These are phyloP conservation scores for Yamadazyma conglobata DNA, from an alignment of 1,139 yeast genomes.

Conservation along the genomic window DNA sequence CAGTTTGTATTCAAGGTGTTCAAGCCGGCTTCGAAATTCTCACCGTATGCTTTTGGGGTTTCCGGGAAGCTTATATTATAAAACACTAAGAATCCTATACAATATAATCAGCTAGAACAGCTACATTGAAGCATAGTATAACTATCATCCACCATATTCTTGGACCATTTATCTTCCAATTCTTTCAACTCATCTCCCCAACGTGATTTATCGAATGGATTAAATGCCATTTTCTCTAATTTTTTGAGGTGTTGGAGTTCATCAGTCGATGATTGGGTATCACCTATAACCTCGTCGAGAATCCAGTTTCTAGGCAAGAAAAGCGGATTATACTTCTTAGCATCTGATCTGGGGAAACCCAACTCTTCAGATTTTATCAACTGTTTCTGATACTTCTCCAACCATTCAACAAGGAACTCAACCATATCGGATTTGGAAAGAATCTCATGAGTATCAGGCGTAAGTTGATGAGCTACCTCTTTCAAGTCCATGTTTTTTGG, in stretches of 20 bases:
- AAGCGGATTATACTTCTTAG: slow-evolving; percentile 61
- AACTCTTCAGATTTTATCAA: slow-evolving; percentile 26
- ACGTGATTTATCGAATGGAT: slow-evolving; percentile 54
- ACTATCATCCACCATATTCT: slow-evolving; percentile 43
- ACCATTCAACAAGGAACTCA: slow-evolving; percentile 35
- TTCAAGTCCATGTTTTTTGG: slow-evolving; percentile 11
- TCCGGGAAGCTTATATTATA: too few species aligned
- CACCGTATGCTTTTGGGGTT: too few species aligned
- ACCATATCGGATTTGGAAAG: slow-evolving; percentile 32
- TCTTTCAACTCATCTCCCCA: slow-evolving; percentile 69
- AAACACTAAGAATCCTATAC: too few species aligned
- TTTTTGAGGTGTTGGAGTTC: slow-evolving; percentile 43
- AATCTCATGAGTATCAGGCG: slow-evolving; percentile 17
- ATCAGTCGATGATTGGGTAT: slow-evolving; percentile 36
- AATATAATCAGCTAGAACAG: slow-evolving; percentile 53
- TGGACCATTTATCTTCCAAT: slow-evolving; percentile 53
- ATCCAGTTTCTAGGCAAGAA: slow-evolving; percentile 88
- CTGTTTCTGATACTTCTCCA: slow-evolving; percentile 35
- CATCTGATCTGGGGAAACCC: slow-evolving; percentile 32
- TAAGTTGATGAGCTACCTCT: slow-evolving; percentile 11
- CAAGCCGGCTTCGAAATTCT: too few species aligned
- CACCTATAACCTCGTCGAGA: slow-evolving; percentile 72
- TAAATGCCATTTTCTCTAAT: slow-evolving; percentile 55
- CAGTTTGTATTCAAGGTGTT: too few species aligned
- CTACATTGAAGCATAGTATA: slow-evolving; percentile 61